Evolutionary conservation across 257 asterid genomes (phyloP).

Genomic region (Nicotiana attenuata): DNA sequence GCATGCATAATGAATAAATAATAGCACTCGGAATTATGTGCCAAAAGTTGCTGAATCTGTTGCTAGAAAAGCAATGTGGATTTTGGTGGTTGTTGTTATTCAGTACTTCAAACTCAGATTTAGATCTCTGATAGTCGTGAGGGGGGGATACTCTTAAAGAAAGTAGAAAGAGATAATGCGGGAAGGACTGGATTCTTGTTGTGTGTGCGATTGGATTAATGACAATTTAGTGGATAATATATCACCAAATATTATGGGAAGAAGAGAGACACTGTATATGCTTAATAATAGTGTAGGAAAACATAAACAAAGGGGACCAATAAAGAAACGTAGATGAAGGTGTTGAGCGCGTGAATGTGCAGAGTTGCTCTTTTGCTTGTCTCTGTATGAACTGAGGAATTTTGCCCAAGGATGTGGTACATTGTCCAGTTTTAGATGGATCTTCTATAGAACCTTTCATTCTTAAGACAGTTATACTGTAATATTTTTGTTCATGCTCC

Average conservation of each 20-base stretch:
- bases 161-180: neutral
- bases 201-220: neutral
- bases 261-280: neutral
- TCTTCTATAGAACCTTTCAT: neutral
- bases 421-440: neutral
- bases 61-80: neutral
- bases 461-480: neutral
- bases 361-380: neutral
- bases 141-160: neutral
- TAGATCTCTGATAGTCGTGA: neutral
- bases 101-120: neutral
- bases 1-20: neutral
- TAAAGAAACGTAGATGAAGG: neutral
- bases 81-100: neutral
- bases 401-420: conserved; percentile 1
- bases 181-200: neutral
- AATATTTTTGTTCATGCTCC: neutral
- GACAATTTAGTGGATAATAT: neutral
- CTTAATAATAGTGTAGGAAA: neutral
- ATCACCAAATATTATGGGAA: neutral
- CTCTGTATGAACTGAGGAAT: neutral
- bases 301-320: neutral
- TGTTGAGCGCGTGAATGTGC: neutral
- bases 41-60: neutral
- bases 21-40: neutral